Evolutionary conservation across 2,329 filamentous ascomycete species (phyloP).

Genomic region (Fusarium bulbicola): DNA sequence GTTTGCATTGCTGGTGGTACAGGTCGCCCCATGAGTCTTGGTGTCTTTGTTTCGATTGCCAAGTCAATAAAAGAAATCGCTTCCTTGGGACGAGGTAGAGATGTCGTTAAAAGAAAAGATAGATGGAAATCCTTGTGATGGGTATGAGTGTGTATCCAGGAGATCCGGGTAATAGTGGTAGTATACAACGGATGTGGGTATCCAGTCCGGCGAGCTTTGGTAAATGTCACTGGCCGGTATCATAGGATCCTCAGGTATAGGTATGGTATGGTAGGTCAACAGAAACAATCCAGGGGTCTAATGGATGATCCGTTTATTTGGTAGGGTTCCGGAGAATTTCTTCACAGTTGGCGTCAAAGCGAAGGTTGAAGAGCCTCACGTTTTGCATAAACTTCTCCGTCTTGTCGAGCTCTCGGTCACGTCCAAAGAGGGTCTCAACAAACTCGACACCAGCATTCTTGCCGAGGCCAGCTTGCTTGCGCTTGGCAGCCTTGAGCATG

Average conservation of each 20-base stretch:
- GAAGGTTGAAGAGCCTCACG: slow-evolving; percentile 87
- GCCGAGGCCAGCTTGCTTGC: slow-evolving; percentile 74
- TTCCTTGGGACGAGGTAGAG: slow-evolving; percentile 38
- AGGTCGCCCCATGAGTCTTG: slow-evolving; percentile 44
- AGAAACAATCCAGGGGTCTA: slow-evolving; percentile 39
- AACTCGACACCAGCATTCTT: slow-evolving; percentile 95
- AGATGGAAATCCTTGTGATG: slow-evolving; percentile 35
- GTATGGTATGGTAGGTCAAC: slow-evolving; percentile 17
- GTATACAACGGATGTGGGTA: slow-evolving; percentile 43
- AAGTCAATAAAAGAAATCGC: slow-evolving; percentile 40
- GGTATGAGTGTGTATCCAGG: slow-evolving; percentile 25
- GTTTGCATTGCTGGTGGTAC: slow-evolving; percentile 46
- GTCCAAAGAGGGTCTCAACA: slow-evolving; percentile 93
- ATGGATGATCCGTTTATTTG: slow-evolving; percentile 52
- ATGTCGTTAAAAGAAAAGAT: slow-evolving; percentile 35
- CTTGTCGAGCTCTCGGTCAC: slow-evolving; percentile 86
- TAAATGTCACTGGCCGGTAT: slow-evolving; percentile 34
- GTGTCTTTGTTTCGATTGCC: slow-evolving; percentile 37
- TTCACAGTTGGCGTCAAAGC: slow-evolving; percentile 96
- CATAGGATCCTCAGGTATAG: slow-evolving; percentile 37
- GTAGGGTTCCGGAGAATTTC: slow-evolving; percentile 77
- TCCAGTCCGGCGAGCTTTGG: slow-evolving; percentile 38
- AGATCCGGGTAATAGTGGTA: slow-evolving; percentile 42
- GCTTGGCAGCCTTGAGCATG: slow-evolving; percentile 91
- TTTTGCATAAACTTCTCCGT: slow-evolving; percentile 94